A percentile compares a stretch with the other conserved stretches of the same genome.
phyloP scores from a whole-genome alignment of 2,329 filamentous ascomycete genomes.

The Dryadomyces sulphureus region DNA sequence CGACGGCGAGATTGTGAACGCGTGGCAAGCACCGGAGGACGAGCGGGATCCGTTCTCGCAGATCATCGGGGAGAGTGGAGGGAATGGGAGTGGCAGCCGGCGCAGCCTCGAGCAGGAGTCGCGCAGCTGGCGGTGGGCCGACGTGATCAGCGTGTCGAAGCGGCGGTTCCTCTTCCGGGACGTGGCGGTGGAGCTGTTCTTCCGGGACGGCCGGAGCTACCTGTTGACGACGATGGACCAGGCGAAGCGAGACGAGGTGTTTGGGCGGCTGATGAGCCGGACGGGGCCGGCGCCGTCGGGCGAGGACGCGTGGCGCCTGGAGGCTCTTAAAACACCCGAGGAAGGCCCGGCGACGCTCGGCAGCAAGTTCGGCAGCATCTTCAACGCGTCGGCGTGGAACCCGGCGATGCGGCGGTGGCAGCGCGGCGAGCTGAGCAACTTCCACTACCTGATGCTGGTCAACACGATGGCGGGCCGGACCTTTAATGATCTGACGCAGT shows the following conservation, averaged over 20 bases:
- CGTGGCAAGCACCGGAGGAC: constrained; percentile 81
- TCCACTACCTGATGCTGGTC: constrained; percentile 96
- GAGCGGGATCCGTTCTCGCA: constrained; percentile 92
- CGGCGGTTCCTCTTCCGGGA: constrained; percentile 89
- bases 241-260: constrained; percentile 62
- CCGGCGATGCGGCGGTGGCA: constrained; percentile 83
- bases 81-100: neutral
- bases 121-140: constrained; percentile 83
- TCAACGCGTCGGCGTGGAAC: constrained; percentile 68
- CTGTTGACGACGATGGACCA: constrained; percentile 72
- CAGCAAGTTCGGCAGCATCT: constrained; percentile 78
- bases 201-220: constrained; percentile 91
- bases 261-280: constrained; percentile 58
- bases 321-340: constrained; percentile 58
- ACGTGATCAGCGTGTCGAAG: constrained; percentile 92
- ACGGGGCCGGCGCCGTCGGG: constrained; percentile 58
- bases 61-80: constrained; percentile 45
- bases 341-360: constrained; percentile 52
- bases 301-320: constrained; percentile 85
- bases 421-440: constrained; percentile 91
- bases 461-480: constrained; percentile 95
- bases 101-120: constrained; percentile 59
- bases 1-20: constrained; percentile 92
- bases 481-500: constrained; percentile 96
- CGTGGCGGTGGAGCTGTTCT: constrained; percentile 94